These are phyloP conservation scores for Tylopilus sp. DNA, from an alignment of 768 basidiomycete species.

Conservation along the genomic window DNA sequence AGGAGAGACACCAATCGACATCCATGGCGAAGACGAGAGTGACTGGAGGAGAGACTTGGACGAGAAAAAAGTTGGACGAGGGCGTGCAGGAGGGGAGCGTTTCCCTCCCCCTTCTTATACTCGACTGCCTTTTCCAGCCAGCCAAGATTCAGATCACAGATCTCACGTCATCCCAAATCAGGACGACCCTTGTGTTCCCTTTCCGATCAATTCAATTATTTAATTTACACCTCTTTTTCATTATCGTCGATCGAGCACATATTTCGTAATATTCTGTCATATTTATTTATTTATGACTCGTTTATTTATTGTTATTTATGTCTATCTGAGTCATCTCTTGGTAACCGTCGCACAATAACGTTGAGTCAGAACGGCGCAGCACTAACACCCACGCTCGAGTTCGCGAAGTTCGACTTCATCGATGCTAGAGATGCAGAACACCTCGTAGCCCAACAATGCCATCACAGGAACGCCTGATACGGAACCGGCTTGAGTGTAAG, in stretches of 20 bases:
- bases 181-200: slow-evolving; percentile 17
- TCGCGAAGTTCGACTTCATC: slow-evolving; percentile 16
- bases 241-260: slow-evolving; percentile 34
- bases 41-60: background rate
- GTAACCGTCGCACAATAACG: slow-evolving; percentile 1
- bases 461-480: slow-evolving; percentile 28
- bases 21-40: slow-evolving; percentile 41
- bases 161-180: slow-evolving; percentile 11
- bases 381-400: slow-evolving; percentile 16
- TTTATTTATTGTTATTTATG: slow-evolving; percentile 7
- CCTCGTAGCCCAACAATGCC: slow-evolving; percentile 1
- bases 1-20: slow-evolving; percentile 69
- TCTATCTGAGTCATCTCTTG: slow-evolving; percentile 1
- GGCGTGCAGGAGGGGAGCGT: slow-evolving; percentile 12
- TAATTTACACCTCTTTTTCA: slow-evolving; percentile 29
- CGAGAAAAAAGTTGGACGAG: slow-evolving; percentile 17
- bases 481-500: slow-evolving; percentile 25
- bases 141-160: slow-evolving; percentile 23
- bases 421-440: slow-evolving; percentile 8
- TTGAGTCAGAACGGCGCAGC: slow-evolving; percentile 22
- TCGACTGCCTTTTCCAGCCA: slow-evolving; percentile 21
- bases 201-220: slow-evolving; percentile 29
- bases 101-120: slow-evolving; percentile 24
- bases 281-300: slow-evolving; percentile 7
- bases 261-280: slow-evolving; percentile 18